Base-by-base conservation (phyloP, 768 basidiomycete species). In the Hericium coralloides region DNA sequence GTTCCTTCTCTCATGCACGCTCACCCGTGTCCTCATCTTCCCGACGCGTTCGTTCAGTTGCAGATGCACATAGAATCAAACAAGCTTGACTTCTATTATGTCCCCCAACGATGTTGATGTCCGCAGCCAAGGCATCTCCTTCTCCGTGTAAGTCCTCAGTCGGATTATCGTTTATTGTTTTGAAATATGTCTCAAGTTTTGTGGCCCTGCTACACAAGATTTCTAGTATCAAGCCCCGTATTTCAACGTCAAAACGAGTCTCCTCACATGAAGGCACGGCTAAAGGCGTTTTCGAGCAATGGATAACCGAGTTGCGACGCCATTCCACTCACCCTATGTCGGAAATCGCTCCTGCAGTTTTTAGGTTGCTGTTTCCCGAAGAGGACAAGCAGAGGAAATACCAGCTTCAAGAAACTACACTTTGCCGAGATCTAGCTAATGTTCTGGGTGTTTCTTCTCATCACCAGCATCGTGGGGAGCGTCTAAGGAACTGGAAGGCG, bases 341-440 rank as follows among this genome's bases (percentile, higher is more conserved):
- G 43, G 43, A 20, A 20, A 45, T n/a, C n/a, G 43, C n/a, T 45
- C 20, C 43, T 45, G 43, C 15, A n/a, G 20, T 91, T 31, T 84
- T 95, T 63, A 80, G 83, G 7, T 69, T 93, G 4, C 72, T 95
- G n/a, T 95, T 94, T 65, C 92, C 94, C 0, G 85, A 94, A 59
- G 83, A 91, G 56, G 90, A 94, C 58, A 63, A 72, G 1, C 69
- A 78, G 15, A 76, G 94, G 22, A 82, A 82, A 67, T 95, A 86
- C 63, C 81, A 82, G 37, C 73, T 93, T 65, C 81, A 87, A 66
- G 91, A 93, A 71, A 70, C 73, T 14, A 76, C 70, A 37, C 75
- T 95, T 18, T 76, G 78, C 1, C 66, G 70, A 12, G 68, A 76
- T 26, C 72, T 95, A 0, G 74, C 75, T 1, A 72, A 81, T 76